phyloP scores from a whole-genome alignment of 495 filamentous ascomycete genomes.

The Penicillium paxilli region DNA sequence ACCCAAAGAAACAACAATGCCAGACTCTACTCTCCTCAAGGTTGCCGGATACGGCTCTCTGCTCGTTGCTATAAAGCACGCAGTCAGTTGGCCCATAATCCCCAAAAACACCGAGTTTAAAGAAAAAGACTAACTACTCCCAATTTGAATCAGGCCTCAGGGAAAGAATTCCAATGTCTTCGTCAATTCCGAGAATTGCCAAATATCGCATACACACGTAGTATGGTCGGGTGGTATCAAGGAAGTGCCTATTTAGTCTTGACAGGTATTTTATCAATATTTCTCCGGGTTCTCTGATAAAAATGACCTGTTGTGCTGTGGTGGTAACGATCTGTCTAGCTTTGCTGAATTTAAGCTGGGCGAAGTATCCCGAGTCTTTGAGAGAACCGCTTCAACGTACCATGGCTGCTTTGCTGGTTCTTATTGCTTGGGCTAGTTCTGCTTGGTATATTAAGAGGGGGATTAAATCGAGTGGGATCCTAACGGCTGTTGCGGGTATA shows the following conservation, averaged over 20 bases:
- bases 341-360: conserved; percentile 31
- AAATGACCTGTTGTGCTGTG: background rate
- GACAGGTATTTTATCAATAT: conserved; percentile 21
- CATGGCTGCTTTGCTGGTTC: conserved; percentile 24
- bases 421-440: conserved; percentile 27
- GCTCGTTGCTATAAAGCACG: conserved; percentile 12
- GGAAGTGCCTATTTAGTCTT: conserved; percentile 31
- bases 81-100: too few species aligned
- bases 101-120: too few species aligned
- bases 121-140: too few species aligned
- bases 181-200: conserved; percentile 24
- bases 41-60: conserved; percentile 16
- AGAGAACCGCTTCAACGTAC: conserved; percentile 22
- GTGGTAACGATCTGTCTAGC: conserved; percentile 4
- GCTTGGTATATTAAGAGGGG: conserved; percentile 29
- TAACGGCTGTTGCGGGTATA: conserved; percentile 18
- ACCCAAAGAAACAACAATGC: background rate
- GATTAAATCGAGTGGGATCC: conserved; percentile 11
- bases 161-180: conserved; percentile 5
- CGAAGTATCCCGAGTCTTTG: conserved; percentile 19
- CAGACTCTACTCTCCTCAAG: conserved; percentile 6
- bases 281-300: background rate
- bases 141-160: conserved; percentile 1
- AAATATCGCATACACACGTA: conserved; percentile 27
- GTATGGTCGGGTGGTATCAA: conserved; percentile 33